Percentiles rank a stretch among this genome's conserved stretches.
phyloP scores from a whole-genome alignment of 1,284 basidiomycete genomes.

The Ganoderma boninense region DNA sequence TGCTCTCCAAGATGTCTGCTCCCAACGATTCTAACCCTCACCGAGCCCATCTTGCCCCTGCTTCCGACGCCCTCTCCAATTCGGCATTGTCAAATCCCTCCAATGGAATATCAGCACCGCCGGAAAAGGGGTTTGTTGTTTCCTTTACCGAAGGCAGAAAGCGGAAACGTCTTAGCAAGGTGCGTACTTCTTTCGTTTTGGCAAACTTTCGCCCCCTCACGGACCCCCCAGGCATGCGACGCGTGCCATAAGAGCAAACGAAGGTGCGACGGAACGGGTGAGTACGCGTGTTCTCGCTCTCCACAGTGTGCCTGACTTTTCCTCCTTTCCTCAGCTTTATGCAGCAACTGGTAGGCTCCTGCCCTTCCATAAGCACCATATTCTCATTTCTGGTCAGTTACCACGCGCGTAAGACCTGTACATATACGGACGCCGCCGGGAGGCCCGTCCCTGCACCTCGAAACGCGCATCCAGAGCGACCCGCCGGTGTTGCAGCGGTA shows the following conservation, averaged over 20 bases:
- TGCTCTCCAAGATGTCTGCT: conserved; percentile 1
- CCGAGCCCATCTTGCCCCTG: neutral
- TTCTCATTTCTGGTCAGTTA: conserved; percentile 53
- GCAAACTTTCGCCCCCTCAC: conserved; percentile 13
- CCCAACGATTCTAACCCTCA: conserved; percentile 4
- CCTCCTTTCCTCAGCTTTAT: conserved; percentile 60
- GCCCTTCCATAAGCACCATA: conserved; percentile 1
- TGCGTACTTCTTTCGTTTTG: conserved; percentile 36
- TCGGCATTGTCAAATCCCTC: neutral
- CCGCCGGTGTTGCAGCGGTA: conserved; percentile 27
- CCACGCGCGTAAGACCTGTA: conserved; percentile 81
- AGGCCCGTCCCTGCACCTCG: conserved; percentile 77
- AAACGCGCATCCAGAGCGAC: conserved; percentile 29
- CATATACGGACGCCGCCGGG: conserved; percentile 82
- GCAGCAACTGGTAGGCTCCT: conserved; percentile 75
- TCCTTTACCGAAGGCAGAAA: conserved; percentile 48
- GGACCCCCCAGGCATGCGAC: conserved; percentile 69
- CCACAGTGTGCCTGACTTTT: conserved; percentile 21
- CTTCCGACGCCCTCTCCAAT: neutral
- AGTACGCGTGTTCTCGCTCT: conserved; percentile 36
- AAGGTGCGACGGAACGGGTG: conserved; percentile 82
- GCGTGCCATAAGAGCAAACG: conserved; percentile 85
- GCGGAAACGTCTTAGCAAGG: conserved; percentile 61
- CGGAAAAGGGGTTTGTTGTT: conserved; percentile 36
- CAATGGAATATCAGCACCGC: conserved; percentile 8